Evolutionary conservation across 371 early-diverging fungal genomes (phyloP), one percentile per base, ranked within the genome.

Genomic region (Apophysomyces sp.): DNA sequence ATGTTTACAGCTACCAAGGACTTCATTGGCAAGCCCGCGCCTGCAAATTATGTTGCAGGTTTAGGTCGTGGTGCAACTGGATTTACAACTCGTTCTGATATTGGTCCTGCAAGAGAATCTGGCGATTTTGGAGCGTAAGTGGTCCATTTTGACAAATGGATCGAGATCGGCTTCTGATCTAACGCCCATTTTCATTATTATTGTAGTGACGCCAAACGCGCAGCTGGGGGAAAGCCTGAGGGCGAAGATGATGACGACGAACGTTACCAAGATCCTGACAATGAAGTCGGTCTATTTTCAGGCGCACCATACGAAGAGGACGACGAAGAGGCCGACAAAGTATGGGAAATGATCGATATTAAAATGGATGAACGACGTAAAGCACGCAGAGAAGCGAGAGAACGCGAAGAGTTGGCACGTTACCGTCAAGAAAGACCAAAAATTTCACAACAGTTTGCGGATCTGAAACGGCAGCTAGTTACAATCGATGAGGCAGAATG

Each of bases 51-150:
- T 69, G 94, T 98, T 59, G 98, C 98, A 21, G 98, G 98, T 68
- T 78, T 97, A 8, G 98, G 97, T 28, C 86, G 98, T 77, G 98
- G 93, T 65, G 98, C 98, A 0, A 92, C 94, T 7, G 97, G 98
- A 5, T 98, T 98, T 69, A 98, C 98, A 3, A 98, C 98, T n/a
- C 91, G 97, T 28, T 94, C 97, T 3, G 98, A 97, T 81, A 94
- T 98, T 63, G 98, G 98, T 61, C 96, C 98, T 29, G 98, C 97
- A 3, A 87, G 96, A 71, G 98, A 95, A 63, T 83, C 49, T 68
- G 81, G 65, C 15, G 69, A 67, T 37, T 58, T 63, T 28, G 83
- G 84, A 55, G 81, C 79, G 73, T 86, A 81, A 61, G 70, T 57
- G 0, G 8, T 28, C 8, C 21, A 16, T 0, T 36, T 21, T 28